These are phyloP conservation scores for Neckera pumila DNA, from an alignment of 225 moss, liverwort and hornwort species.

Conservation along the genomic window DNA sequence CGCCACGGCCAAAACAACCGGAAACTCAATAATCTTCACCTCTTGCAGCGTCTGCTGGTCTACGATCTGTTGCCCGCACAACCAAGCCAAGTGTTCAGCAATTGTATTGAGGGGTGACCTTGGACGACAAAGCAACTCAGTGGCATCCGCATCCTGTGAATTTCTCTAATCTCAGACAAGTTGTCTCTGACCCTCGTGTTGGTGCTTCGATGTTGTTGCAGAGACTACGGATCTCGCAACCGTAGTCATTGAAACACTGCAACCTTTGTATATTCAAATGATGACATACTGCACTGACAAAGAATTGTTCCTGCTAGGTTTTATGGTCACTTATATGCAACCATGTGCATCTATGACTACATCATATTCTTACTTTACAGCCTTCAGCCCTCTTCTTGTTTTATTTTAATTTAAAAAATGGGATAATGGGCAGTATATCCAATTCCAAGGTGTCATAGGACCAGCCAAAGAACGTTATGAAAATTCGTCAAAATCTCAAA, in stretches of 20 bases:
- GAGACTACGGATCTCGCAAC: background rate
- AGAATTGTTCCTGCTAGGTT: background rate
- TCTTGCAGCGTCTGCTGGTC: constrained; percentile 59
- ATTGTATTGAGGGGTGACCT: background rate
- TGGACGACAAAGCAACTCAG: background rate
- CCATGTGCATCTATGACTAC: background rate
- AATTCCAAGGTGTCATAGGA: background rate
- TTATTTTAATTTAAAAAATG: background rate
- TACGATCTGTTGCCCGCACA: constrained; percentile 43
- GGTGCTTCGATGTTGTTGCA: background rate
- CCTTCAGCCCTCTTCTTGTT: background rate
- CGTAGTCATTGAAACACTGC: background rate
- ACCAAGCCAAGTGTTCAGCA: background rate
- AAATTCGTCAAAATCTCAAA: background rate
- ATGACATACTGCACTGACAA: background rate
- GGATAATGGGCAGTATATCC: background rate
- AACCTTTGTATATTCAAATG: background rate
- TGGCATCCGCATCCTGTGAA: background rate
- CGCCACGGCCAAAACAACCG: constrained; percentile 69
- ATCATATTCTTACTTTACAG: background rate
- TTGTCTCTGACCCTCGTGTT: background rate
- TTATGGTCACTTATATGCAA: background rate
- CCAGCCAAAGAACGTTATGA: background rate
- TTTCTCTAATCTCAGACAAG: background rate
- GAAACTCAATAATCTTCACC: constrained; percentile 24